Evolutionary conservation across 169 alveolate genomes (phyloP).

Genomic region (Prorocentrum cordatum): DNA sequence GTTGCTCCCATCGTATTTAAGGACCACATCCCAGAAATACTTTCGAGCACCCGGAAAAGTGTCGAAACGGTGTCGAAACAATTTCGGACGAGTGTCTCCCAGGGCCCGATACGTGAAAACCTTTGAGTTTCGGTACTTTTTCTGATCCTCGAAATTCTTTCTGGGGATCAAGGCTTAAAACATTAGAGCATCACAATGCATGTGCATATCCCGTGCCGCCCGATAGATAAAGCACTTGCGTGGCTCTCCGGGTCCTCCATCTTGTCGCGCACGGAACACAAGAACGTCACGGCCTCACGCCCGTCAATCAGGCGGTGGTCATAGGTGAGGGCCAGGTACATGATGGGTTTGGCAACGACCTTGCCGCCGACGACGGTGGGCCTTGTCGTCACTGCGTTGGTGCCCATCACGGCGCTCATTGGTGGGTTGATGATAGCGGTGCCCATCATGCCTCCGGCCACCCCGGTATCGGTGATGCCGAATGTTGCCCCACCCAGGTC

Average conservation of each 20-base stretch:
- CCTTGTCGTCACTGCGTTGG: constrained; percentile 14
- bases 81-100: too few species aligned
- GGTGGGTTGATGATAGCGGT: neutral
- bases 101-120: too few species aligned
- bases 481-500: constrained; percentile 17
- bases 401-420: neutral
- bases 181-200: too few species aligned
- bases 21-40: too few species aligned
- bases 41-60: too few species aligned
- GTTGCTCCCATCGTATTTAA: too few species aligned
- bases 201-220: too few species aligned
- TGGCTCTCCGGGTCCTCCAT: constrained; percentile 92
- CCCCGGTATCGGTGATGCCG: constrained; percentile 27
- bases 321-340: constrained; percentile 89
- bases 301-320: constrained; percentile 97
- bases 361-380: constrained; percentile 15
- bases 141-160: too few species aligned
- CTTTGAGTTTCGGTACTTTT: too few species aligned
- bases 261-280: constrained; percentile 83
- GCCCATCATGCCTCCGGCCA: constrained; percentile 44
- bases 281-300: constrained; percentile 93
- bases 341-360: constrained; percentile 12
- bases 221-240: too few species aligned
- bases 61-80: too few species aligned
- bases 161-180: too few species aligned